These are phyloP conservation scores for Penicillium nucicola DNA, from an alignment of 495 filamentous ascomycete species.

Conservation along the genomic window DNA sequence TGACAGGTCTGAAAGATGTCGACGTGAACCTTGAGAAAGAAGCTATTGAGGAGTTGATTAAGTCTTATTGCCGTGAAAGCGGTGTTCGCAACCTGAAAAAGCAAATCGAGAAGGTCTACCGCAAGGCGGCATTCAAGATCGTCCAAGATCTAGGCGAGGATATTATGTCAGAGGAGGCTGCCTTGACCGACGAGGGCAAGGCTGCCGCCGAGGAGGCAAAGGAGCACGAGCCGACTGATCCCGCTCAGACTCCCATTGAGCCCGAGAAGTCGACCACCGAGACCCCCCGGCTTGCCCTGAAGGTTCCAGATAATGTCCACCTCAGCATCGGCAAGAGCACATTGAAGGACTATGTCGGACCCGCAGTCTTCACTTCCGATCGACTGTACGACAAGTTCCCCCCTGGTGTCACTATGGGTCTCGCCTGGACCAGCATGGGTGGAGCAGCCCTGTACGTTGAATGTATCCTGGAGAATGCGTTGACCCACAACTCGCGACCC, in stretches of 20 bases:
- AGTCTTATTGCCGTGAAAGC: slow-evolving; percentile 95
- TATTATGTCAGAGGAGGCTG: slow-evolving; percentile 74
- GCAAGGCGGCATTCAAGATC: slow-evolving; percentile 95
- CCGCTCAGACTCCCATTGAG: slow-evolving; percentile 53
- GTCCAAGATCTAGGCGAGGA: slow-evolving; percentile 93
- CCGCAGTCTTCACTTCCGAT: slow-evolving; percentile 92
- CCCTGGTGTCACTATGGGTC: slow-evolving; percentile 97
- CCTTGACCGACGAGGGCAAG: slow-evolving; percentile 86
- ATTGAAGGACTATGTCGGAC: slow-evolving; percentile 95
- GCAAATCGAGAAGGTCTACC: slow-evolving; percentile 98
- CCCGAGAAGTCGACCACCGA: slow-evolving; percentile 71
- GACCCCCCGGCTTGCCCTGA: slow-evolving; percentile 72
- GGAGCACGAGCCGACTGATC: slow-evolving; percentile 57
- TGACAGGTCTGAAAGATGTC: slow-evolving; percentile 86
- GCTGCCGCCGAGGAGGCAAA: slow-evolving; percentile 68
- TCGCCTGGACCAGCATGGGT: slow-evolving; percentile 98
- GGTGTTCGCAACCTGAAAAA: slow-evolving; percentile 98
- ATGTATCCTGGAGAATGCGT: slow-evolving; percentile 83
- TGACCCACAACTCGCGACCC: slow-evolving; percentile 67
- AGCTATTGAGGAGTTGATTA: slow-evolving; percentile 94
- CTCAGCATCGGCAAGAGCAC: slow-evolving; percentile 86
- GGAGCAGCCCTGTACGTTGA: slow-evolving; percentile 96
- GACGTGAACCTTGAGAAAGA: slow-evolving; percentile 79
- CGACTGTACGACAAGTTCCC: slow-evolving; percentile 92
- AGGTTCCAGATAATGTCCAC: slow-evolving; percentile 83